phyloP scores from a whole-genome alignment of 768 basidiomycete genomes.

The Rhizopogon salebrosus region DNA sequence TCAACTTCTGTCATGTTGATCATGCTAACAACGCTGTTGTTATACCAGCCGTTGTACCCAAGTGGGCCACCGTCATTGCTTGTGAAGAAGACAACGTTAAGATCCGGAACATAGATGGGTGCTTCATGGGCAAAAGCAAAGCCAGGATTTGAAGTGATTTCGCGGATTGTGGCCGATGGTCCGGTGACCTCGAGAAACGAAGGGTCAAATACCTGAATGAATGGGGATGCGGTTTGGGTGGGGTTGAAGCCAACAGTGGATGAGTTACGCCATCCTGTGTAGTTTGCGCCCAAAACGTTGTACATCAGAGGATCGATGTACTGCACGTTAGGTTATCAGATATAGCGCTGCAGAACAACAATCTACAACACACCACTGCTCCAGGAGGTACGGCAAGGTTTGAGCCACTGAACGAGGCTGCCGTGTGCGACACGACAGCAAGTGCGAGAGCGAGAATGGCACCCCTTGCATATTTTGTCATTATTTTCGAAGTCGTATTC shows the following conservation, averaged over 20 bases:
- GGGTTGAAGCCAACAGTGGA: slow-evolving; percentile 52
- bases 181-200: slow-evolving; percentile 62
- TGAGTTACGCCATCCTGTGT: slow-evolving; percentile 30
- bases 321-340: slow-evolving; percentile 23
- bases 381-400: slow-evolving; percentile 11
- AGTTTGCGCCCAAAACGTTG: slow-evolving; percentile 44
- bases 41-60: slow-evolving; percentile 57
- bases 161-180: slow-evolving; percentile 45
- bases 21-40: slow-evolving; percentile 59
- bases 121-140: slow-evolving; percentile 80
- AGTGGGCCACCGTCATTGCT: slow-evolving; percentile 64
- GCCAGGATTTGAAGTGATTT: slow-evolving; percentile 54
- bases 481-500: not conserved
- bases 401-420: not conserved
- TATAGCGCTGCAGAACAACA: not conserved
- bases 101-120: slow-evolving; percentile 59
- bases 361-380: slow-evolving; percentile 12
- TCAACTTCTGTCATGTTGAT: slow-evolving; percentile 57
- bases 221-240: slow-evolving; percentile 49
- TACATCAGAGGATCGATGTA: slow-evolving; percentile 46
- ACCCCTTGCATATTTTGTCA: slow-evolving; percentile 1
- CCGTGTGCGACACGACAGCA: not conserved
- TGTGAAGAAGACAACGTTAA: slow-evolving; percentile 70
- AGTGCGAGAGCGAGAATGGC: slow-evolving; percentile 1
- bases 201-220: slow-evolving; percentile 53